Percentiles rank a stretch among this genome's conserved stretches.
These are phyloP conservation scores for Xylaria arbuscula DNA, from an alignment of 2,329 filamentous ascomycete species.

Conservation along the genomic window DNA sequence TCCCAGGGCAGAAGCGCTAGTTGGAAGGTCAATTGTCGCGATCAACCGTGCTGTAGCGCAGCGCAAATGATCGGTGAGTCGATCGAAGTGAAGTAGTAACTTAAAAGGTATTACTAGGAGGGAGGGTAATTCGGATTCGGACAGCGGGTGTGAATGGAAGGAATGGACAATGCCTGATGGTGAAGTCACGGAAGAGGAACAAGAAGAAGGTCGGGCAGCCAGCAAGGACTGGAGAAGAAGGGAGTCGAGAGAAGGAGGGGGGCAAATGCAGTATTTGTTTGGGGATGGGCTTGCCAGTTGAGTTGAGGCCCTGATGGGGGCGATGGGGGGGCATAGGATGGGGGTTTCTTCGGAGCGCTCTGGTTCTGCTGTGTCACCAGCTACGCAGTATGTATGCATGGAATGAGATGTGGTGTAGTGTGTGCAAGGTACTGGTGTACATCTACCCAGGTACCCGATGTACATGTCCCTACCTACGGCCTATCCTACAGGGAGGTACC, in stretches of 20 bases:
- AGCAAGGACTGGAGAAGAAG: slow-evolving; percentile 39
- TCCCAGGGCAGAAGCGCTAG: slow-evolving; percentile 37
- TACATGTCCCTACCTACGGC: no score
- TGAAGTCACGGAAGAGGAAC: slow-evolving; percentile 42
- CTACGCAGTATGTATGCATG: no score
- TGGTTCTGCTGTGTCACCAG: slow-evolving; percentile 20
- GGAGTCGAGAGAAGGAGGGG: slow-evolving; percentile 36
- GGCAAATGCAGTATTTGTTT: slow-evolving; percentile 39
- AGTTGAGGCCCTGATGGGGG: slow-evolving; percentile 32
- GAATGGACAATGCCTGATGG: slow-evolving; percentile 41
- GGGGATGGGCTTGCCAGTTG: slow-evolving; percentile 15
- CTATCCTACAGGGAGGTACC: no score
- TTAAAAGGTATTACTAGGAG: slow-evolving; percentile 22
- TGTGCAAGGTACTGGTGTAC: slow-evolving; percentile 28
- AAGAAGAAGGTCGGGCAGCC: slow-evolving; percentile 37
- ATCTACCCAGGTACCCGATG: slow-evolving; percentile 14
- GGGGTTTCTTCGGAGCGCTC: slow-evolving; percentile 24
- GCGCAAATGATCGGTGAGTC: slow-evolving; percentile 12
- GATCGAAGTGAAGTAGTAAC: slow-evolving; percentile 14
- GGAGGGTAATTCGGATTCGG: slow-evolving; percentile 20
- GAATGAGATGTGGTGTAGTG: slow-evolving; percentile 6
- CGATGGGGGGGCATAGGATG: slow-evolving; percentile 25
- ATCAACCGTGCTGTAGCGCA: slow-evolving; percentile 29
- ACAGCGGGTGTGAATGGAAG: slow-evolving; percentile 28
- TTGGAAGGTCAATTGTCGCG: slow-evolving; percentile 38